These are phyloP conservation scores for Paramecium biaurelia DNA, from an alignment of 73 alveolate genomes.

Conservation along the genomic window DNA sequence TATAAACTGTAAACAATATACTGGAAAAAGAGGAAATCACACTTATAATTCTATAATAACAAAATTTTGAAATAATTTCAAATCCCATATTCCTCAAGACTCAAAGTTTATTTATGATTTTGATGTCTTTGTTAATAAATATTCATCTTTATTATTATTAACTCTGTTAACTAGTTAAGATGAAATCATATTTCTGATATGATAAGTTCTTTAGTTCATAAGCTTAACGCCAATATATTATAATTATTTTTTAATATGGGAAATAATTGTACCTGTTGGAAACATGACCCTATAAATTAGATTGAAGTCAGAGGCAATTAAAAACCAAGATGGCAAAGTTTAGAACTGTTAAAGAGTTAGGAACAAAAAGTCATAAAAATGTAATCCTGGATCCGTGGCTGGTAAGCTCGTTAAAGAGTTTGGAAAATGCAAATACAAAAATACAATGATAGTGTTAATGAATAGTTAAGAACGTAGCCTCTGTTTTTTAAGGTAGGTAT, in stretches of 20 bases:
- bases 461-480: conserved; percentile 45
- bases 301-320: background rate
- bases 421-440: conserved; percentile 1
- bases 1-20: background rate
- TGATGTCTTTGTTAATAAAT: background rate
- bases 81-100: conserved; percentile 34
- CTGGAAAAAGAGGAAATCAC: background rate
- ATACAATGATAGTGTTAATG: conserved; percentile 57
- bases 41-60: background rate
- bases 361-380: background rate
- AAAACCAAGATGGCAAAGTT: background rate
- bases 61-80: background rate
- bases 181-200: background rate
- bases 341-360: background rate
- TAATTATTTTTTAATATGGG: background rate
- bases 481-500: background rate
- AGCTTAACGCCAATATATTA: background rate
- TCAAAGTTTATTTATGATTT: background rate
- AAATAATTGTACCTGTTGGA: conserved; percentile 25
- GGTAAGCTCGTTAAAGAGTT: conserved; percentile 43
- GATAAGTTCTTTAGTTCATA: background rate
- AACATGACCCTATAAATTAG: background rate
- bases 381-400: conserved; percentile 25
- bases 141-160: background rate
- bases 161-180: background rate